Conservation (phyloP, 192 early-diverging fungal species). For the Jimgerdemannia lactiflua region DNA sequence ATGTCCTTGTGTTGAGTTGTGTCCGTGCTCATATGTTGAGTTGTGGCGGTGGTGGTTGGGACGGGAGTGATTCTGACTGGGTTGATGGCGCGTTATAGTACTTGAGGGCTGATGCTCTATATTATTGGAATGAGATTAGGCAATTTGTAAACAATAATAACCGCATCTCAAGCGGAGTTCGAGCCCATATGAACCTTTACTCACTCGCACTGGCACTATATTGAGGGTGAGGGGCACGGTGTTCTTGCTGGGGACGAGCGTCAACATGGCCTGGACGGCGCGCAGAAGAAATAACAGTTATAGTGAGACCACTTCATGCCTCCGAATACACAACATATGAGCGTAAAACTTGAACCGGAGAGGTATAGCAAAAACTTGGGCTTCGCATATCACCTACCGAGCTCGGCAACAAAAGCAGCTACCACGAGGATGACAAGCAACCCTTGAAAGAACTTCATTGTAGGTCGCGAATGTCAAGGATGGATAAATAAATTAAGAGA, state of each 20-base stretch:
- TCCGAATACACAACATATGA: too few species aligned
- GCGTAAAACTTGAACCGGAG: too few species aligned
- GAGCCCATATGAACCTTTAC: neutral
- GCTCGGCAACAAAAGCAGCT: neutral
- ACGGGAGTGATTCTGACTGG: too few species aligned
- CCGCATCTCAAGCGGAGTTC: too few species aligned
- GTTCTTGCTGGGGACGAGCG: neutral
- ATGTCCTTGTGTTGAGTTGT: neutral
- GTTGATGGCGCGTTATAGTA: neutral
- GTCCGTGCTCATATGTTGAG: neutral
- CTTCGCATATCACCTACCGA: neutral
- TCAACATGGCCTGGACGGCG: neutral
- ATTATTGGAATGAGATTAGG: neutral
- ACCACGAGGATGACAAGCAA: neutral
- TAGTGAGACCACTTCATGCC: neutral
- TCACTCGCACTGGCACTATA: neutral
- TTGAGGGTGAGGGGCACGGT: neutral
- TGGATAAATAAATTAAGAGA: slow-evolving; percentile 7
- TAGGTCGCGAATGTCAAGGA: neutral
- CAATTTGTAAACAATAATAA: neutral
- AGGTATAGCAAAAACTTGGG: neutral
- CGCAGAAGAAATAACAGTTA: neutral
- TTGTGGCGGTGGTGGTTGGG: neutral
- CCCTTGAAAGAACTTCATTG: neutral
- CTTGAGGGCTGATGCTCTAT: neutral